Conservation (phyloP, 345 rosid genomes). For the Nephelium lappaceum region DNA sequence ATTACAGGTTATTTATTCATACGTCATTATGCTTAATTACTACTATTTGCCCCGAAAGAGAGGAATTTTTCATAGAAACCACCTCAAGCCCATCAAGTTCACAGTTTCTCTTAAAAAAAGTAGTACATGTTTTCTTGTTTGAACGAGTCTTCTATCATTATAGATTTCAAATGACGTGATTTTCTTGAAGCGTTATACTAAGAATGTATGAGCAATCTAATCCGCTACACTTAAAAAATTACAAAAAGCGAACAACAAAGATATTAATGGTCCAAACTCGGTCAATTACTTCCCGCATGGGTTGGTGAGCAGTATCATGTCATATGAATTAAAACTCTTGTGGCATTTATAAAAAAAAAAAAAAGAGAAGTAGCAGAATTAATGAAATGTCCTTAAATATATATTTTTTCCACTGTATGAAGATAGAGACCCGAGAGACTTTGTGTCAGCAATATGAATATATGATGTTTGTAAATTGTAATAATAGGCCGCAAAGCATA, state of each 20-base stretch:
- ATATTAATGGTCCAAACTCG: neutral
- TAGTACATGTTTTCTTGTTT: no score
- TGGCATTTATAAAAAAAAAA: neutral
- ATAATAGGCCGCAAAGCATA: neutral
- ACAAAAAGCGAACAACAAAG: neutral
- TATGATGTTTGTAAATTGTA: neutral
- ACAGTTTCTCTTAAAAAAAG: neutral
- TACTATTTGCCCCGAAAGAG: no score
- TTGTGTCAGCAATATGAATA: no score
- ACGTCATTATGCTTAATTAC: neutral
- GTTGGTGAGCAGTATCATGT: constrained; percentile 31
- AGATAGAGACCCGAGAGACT: no score
- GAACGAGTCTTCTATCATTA: no score
- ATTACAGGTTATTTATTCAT: no score
- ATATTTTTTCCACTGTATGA: neutral
- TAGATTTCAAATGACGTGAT: neutral
- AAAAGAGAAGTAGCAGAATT: neutral
- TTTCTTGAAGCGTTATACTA: neutral
- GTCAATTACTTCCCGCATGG: neutral
- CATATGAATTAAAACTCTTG: neutral
- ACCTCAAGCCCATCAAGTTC: neutral
- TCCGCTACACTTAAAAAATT: neutral
- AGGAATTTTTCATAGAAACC: no score
- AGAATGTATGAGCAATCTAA: neutral
- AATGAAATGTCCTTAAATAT: neutral